A percentile compares a stretch with the other conserved stretches of the same genome.
Evolutionary conservation across 2,329 filamentous ascomycete genomes (phyloP).

Genomic region (Magnaporthiopsis incrustans): DNA sequence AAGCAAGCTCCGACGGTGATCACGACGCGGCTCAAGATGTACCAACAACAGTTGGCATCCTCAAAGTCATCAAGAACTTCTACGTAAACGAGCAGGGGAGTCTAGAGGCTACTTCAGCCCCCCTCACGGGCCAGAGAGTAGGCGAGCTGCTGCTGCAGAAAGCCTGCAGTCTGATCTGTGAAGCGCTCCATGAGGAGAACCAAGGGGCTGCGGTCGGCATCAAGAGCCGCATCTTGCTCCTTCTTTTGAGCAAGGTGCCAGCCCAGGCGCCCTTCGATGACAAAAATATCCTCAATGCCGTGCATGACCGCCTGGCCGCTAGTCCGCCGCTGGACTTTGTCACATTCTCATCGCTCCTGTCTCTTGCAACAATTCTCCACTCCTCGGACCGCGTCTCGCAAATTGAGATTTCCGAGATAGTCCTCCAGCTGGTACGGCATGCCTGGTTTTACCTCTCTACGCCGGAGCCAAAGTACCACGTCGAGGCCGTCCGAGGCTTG

Average conservation of each 20-base stretch:
- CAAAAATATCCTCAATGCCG: conserved; percentile 39
- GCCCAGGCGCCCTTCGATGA: conserved; percentile 36
- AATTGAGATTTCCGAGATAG: conserved; percentile 51
- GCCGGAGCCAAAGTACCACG: conserved; percentile 83
- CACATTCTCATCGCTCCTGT: conserved; percentile 50
- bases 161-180: conserved; percentile 42
- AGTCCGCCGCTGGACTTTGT: conserved; percentile 36
- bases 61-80: conserved; percentile 55
- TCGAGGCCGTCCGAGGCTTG: conserved; percentile 79
- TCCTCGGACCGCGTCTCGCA: conserved; percentile 41
- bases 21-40: conserved; percentile 17
- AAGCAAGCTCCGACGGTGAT: conserved; percentile 6
- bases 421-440: conserved; percentile 59
- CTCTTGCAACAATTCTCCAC: conserved; percentile 50
- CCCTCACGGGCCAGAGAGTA: conserved; percentile 47
- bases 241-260: conserved; percentile 46
- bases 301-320: conserved; percentile 38
- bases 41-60: conserved; percentile 32
- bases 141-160: conserved; percentile 59
- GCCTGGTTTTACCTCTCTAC: conserved; percentile 78
- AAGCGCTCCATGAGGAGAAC: conserved; percentile 33
- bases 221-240: conserved; percentile 51
- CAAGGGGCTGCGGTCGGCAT: conserved; percentile 42
- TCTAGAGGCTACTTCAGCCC: conserved; percentile 51
- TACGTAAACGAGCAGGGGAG: conserved; percentile 65